These are phyloP conservation scores for Brassica cretica DNA, from an alignment of 345 rosid species.

Conservation along the genomic window DNA sequence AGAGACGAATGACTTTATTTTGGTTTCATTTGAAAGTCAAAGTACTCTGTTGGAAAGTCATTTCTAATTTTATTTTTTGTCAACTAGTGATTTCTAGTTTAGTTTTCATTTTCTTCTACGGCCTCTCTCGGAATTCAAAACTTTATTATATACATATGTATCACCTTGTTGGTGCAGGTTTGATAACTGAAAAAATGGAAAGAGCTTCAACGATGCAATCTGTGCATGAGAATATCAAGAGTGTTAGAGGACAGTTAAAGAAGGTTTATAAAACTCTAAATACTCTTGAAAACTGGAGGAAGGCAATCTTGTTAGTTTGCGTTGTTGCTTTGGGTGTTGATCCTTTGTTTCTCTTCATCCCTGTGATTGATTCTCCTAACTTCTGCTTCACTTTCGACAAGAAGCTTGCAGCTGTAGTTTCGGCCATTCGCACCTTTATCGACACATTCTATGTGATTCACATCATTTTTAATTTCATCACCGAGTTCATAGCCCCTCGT, in stretches of 20 bases:
- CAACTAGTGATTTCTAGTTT: neutral
- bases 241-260: conserved; percentile 34
- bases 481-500: conserved; percentile 5
- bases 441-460: conserved; percentile 25
- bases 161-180: neutral
- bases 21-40: neutral
- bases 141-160: too few species aligned
- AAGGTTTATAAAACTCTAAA: conserved; percentile 40
- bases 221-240: conserved; percentile 27
- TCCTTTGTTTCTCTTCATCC: conserved; percentile 38
- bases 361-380: conserved; percentile 14
- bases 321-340: conserved; percentile 33
- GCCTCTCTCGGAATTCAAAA: too few species aligned
- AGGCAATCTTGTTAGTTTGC: neutral
- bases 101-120: neutral
- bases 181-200: neutral
- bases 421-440: conserved; percentile 19
- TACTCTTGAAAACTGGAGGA: conserved; percentile 30
- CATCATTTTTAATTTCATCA: neutral
- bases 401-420: conserved; percentile 8
- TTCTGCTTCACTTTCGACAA: conserved; percentile 23
- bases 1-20: neutral
- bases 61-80: neutral
- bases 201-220: conserved; percentile 22
- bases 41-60: neutral